Evolutionary conservation across 352 stramenopile species (phyloP).

Genomic region (Pythium myriotylum): DNA sequence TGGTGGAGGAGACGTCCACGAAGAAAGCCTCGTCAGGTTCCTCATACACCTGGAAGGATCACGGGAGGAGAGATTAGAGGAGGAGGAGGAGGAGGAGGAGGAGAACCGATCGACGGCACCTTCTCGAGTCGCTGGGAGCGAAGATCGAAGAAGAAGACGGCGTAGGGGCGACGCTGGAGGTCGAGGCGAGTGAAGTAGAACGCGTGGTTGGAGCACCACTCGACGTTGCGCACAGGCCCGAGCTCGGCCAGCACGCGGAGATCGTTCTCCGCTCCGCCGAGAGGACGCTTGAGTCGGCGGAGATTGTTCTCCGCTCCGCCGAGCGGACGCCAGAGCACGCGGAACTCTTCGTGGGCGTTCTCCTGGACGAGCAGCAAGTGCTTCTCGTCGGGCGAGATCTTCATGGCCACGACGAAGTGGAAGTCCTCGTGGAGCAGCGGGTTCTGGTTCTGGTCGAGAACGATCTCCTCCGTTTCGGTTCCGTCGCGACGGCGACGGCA

Average conservation of each 20-base stretch:
- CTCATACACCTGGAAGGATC: slow-evolving; percentile 71
- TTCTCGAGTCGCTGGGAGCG: slow-evolving; percentile 45
- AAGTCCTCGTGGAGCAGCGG: slow-evolving; percentile 57
- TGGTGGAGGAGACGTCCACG: slow-evolving; percentile 84
- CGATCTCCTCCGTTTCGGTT: slow-evolving; percentile 46
- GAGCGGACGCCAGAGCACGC: slow-evolving; percentile 34
- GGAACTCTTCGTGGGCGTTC: slow-evolving; percentile 68
- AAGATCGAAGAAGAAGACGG: slow-evolving; percentile 68
- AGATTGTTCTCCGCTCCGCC: slow-evolving; percentile 20
- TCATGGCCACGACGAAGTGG: slow-evolving; percentile 74
- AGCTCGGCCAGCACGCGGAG: slow-evolving; percentile 42
- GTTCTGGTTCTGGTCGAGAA: slow-evolving; percentile 80
- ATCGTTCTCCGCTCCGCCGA: slow-evolving; percentile 16
- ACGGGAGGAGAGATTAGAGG: neutral
- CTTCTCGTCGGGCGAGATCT: slow-evolving; percentile 69
- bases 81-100: neutral
- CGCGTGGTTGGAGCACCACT: slow-evolving; percentile 51
- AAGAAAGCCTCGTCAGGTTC: slow-evolving; percentile 79
- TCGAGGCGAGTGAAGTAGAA: slow-evolving; percentile 87
- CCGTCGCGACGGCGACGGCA: slow-evolving; percentile 47
- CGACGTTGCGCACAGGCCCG: slow-evolving; percentile 63
- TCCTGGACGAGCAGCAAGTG: slow-evolving; percentile 71
- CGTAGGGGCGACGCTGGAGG: slow-evolving; percentile 53
- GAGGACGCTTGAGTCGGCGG: slow-evolving; percentile 35
- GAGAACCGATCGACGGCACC: slow-evolving; percentile 47